Evolutionary conservation across 495 filamentous ascomycete genomes (phyloP).

Genomic region (Friedmanniomyces simplex): DNA sequence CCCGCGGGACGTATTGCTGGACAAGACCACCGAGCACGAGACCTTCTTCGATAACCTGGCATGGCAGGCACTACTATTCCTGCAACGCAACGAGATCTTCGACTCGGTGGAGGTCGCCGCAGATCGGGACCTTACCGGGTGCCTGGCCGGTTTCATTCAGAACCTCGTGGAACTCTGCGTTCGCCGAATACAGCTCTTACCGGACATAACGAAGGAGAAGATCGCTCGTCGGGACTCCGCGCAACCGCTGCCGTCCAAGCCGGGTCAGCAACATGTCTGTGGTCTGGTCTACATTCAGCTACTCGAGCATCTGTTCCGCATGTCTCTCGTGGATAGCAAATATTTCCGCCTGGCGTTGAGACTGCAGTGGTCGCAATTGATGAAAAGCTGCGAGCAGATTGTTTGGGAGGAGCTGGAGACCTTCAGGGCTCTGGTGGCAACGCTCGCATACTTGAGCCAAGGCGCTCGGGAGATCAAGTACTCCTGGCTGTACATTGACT

Average conservation of each 20-base stretch:
- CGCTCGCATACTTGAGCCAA: not conserved
- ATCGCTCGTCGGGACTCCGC: conserved; percentile 2
- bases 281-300: not conserved
- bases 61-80: not conserved
- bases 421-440: not conserved
- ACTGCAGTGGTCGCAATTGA: not conserved
- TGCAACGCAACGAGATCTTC: not conserved
- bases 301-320: not conserved
- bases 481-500: conserved; percentile 2
- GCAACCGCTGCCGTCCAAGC: not conserved
- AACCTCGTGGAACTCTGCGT: not conserved
- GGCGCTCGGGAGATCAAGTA: conserved; percentile 1
- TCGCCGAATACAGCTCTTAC: not conserved
- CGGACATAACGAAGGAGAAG: conserved; percentile 6
- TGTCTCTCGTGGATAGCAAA: not conserved
- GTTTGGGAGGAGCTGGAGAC: not conserved
- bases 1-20: not conserved
- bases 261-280: not conserved
- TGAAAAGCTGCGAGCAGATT: not conserved
- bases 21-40: not conserved
- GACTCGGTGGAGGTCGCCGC: not conserved
- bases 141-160: not conserved
- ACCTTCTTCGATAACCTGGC: not conserved
- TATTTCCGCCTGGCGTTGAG: not conserved
- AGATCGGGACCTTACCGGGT: not conserved